phyloP scores from a whole-genome alignment of 257 asterid species.

The Ocimum tenuiflorum region DNA sequence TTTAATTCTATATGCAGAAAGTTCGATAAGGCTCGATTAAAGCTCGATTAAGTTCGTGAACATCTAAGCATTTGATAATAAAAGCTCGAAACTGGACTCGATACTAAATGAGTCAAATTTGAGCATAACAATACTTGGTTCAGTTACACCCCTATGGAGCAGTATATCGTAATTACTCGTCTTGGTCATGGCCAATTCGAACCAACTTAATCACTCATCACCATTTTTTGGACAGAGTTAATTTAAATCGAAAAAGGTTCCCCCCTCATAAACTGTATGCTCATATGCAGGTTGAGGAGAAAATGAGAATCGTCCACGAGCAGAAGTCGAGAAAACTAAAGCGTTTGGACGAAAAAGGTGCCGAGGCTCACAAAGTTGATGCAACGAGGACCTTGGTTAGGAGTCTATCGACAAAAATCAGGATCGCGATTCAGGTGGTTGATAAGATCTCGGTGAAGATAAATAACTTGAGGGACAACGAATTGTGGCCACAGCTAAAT shows the following conservation, averaged over 20 bases:
- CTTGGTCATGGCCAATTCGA: neutral
- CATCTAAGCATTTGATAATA: too few species aligned
- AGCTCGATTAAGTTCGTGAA: too few species aligned
- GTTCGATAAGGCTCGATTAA: too few species aligned
- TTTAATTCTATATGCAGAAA: too few species aligned
- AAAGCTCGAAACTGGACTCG: too few species aligned
- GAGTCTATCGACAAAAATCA: constrained; percentile 77
- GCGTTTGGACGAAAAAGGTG: constrained; percentile 75
- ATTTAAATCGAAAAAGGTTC: constrained; percentile 2
- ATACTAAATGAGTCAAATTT: too few species aligned
- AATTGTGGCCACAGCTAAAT: constrained; percentile 85
- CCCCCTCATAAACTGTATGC: constrained; percentile 3
- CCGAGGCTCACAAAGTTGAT: constrained; percentile 75
- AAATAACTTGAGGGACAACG: constrained; percentile 77
- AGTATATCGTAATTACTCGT: neutral
- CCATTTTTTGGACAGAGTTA: constrained; percentile 2
- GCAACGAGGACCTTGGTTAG: constrained; percentile 62
- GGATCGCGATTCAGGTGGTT: constrained; percentile 83
- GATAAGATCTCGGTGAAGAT: constrained; percentile 88
- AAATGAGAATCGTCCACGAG: constrained; percentile 79
- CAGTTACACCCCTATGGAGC: too few species aligned
- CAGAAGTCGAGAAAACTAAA: constrained; percentile 54
- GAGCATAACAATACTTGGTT: too few species aligned
- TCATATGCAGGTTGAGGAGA: constrained; percentile 77
- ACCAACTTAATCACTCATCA: neutral